These are phyloP conservation scores for Malus asiatica DNA, from an alignment of 306 rosid species.

Conservation along the genomic window DNA sequence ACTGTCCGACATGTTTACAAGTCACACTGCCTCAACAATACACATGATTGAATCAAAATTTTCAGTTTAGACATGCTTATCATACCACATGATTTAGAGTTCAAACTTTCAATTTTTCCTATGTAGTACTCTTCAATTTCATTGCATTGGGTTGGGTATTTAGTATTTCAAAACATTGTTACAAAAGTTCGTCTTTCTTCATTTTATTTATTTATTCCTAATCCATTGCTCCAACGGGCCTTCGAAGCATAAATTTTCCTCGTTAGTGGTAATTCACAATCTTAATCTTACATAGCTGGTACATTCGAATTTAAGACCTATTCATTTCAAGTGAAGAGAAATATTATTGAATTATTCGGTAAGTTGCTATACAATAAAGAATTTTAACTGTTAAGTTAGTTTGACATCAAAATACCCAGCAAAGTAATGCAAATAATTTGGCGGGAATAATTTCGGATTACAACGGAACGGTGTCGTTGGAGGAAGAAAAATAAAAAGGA, in stretches of 20 bases:
- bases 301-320: no score
- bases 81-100: neutral
- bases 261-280: no score
- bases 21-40: neutral
- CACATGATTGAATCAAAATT: neutral
- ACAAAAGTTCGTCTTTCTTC: no score
- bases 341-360: no score
- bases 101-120: neutral
- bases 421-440: no score
- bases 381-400: no score
- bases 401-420: no score
- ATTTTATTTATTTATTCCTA: no score
- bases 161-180: neutral
- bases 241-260: no score
- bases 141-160: neutral
- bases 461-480: neutral
- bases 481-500: neutral
- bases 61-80: neutral
- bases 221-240: neutral
- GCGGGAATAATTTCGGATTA: no score
- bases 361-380: no score
- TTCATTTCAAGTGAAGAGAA: neutral
- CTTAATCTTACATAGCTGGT: no score
- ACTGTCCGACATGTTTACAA: neutral
- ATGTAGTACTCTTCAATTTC: neutral